Base-by-base conservation (phyloP, 2,329 filamentous ascomycete genomes). In the Aspergillus sp. region DNA sequence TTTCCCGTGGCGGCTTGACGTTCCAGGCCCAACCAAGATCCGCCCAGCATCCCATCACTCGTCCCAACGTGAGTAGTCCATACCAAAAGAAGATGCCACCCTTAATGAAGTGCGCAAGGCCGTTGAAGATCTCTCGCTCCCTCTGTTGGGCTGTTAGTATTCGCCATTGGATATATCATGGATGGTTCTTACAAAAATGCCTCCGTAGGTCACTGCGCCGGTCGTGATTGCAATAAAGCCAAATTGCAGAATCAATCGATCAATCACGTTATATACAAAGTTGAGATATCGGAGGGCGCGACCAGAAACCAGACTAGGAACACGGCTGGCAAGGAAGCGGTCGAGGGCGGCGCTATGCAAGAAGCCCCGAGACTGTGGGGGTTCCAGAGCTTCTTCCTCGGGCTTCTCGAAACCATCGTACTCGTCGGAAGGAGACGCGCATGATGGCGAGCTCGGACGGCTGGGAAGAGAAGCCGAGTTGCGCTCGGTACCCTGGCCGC, bases 1-100 rank as follows among this genome's bases (percentile, higher is more conserved):
- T 73, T 9, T 81, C 81, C 61, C 77, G 76, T 5, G 80, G 73
- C 8, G 92, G 92, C 62, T 91, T 90, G 62, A 93, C 78, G 71
- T 98, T 98, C 94, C 94, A 97, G 0, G 93, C 92, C 94, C 94
- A 98, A 67, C 94, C 94, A 60, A 94, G 85, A 63, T 97, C 91
- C 61, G 91, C 89, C 74, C 96, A 98, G 74, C 91, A 91, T 28
- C 94, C 94, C 72, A 93, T 87, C 90, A 92, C 97, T 59, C 94
- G 89, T 31, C 92, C 93, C 4, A 98, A 83, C 0, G 92, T 96
- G 63, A 97, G 80, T 22, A 97, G 79, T 8, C 94, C 94, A 65
- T 96, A 91, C 89, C 92, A 95, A 80, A 97, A 92, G 82, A 98
- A 98, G 58, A 98, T 90, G 3, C 91, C 91, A 50, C 94, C 94